Evolutionary conservation across 2,329 filamentous ascomycete species (phyloP).

Genomic region (Arthrobotrys pseudoclavata): DNA sequence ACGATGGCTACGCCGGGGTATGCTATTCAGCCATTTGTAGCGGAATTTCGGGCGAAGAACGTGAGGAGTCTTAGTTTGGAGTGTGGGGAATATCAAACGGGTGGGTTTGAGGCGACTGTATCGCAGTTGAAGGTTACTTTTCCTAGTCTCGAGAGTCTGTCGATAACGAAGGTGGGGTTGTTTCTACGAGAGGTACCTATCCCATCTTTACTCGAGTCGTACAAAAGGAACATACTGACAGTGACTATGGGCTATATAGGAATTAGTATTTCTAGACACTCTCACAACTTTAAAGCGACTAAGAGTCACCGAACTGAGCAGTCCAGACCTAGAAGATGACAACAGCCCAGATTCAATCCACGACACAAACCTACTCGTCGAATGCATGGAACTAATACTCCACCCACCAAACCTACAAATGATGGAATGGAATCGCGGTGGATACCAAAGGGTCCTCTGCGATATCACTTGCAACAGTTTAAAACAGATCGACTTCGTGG

Average conservation of each 20-base stretch:
- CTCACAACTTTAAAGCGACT: slow-evolving; percentile 10
- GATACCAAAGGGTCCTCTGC: slow-evolving; percentile 21
- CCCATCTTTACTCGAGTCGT: background rate
- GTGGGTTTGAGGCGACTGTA: background rate
- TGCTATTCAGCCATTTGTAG: background rate
- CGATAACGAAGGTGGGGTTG: background rate
- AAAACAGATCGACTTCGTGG: slow-evolving; percentile 19
- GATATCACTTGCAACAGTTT: background rate
- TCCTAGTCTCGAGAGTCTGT: background rate
- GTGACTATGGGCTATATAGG: background rate
- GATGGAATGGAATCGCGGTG: slow-evolving; percentile 29
- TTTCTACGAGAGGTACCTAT: slow-evolving; percentile 1
- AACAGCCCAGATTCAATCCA: slow-evolving; percentile 33
- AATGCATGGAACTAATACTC: slow-evolving; percentile 33
- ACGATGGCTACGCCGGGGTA: background rate
- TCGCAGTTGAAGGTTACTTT: background rate
- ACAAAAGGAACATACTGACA: background rate
- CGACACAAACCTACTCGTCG: slow-evolving; percentile 25
- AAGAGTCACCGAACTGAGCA: slow-evolving; percentile 20
- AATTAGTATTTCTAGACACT: background rate
- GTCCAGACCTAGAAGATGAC: slow-evolving; percentile 1
- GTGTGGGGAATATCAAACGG: background rate
- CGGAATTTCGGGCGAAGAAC: background rate
- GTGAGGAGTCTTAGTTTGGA: background rate
- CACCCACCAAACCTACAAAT: background rate